Conservation (phyloP, 371 early-diverging fungal species). For the Mortierella sp. region DNA sequence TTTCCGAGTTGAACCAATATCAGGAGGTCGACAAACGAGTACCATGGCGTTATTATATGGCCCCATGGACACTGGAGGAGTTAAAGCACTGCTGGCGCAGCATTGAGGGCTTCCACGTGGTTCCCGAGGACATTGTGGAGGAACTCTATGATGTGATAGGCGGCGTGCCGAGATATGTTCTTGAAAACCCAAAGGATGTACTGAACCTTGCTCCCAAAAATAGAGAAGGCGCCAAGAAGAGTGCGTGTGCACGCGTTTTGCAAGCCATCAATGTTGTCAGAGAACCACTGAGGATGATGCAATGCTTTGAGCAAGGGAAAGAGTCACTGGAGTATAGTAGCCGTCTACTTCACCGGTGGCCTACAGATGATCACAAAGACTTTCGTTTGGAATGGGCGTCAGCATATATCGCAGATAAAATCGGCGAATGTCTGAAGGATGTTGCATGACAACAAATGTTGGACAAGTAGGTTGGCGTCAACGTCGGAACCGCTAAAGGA, state of each 20-base stretch:
- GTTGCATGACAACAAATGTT: conserved; percentile 6
- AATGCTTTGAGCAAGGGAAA: conserved; percentile 19
- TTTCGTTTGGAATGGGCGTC: conserved; percentile 25
- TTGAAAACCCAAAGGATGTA: conserved; percentile 20
- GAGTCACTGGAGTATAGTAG: conserved; percentile 21
- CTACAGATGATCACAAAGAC: conserved; percentile 10
- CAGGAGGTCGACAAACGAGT: conserved; percentile 12
- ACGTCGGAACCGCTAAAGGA: background rate
- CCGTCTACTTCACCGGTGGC: conserved; percentile 28
- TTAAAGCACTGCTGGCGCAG: conserved; percentile 16
- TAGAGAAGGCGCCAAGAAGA: background rate
- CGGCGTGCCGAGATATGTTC: conserved; percentile 50
- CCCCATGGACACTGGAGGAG: conserved; percentile 39
- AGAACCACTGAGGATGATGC: conserved; percentile 21
- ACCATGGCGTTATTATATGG: conserved; percentile 33
- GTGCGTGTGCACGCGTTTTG: conserved; percentile 14
- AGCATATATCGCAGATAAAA: background rate
- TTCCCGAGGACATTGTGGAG: conserved; percentile 6
- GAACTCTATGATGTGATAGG: conserved; percentile 18
- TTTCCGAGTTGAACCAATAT: too few relatives aligned
- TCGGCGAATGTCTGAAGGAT: conserved; percentile 5
- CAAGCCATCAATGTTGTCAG: conserved; percentile 12
- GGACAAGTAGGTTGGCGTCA: background rate
- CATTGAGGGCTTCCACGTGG: background rate
- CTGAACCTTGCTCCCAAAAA: background rate